A percentile compares a stretch with the other conserved stretches of the same genome.
phyloP scores from a whole-genome alignment of 1,139 yeast genomes.

The Taphrina populina region DNA sequence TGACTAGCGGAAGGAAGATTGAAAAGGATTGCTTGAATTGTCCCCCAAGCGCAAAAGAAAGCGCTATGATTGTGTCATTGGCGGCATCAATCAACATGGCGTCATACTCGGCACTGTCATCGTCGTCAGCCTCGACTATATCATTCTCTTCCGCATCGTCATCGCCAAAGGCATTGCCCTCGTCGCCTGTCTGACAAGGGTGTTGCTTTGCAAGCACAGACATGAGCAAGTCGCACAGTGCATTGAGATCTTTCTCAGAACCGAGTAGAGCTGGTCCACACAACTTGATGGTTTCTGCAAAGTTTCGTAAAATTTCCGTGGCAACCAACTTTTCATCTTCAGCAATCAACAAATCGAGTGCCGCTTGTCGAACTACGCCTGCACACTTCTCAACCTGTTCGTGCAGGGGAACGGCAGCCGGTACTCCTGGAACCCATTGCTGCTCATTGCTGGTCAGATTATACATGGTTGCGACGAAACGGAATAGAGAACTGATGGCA shows the following conservation, averaged over 20 bases:
- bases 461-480: constrained; percentile 70
- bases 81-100: constrained; percentile 81
- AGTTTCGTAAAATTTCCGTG: constrained; percentile 70
- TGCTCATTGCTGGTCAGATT: constrained; percentile 47
- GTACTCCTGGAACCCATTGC: constrained; percentile 71
- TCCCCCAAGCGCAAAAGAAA: constrained; percentile 70
- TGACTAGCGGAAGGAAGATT: constrained; percentile 67
- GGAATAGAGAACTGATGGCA: constrained; percentile 80
- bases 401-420: constrained; percentile 48
- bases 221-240: constrained; percentile 53
- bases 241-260: constrained; percentile 56
- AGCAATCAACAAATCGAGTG: constrained; percentile 63
- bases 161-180: constrained; percentile 54
- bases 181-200: constrained; percentile 67
- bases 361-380: constrained; percentile 62
- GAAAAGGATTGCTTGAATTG: constrained; percentile 65
- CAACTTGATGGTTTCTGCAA: constrained; percentile 66
- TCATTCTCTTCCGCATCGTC: constrained; percentile 51
- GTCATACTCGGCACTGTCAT: constrained; percentile 72
- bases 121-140: constrained; percentile 49
- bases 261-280: constrained; percentile 71
- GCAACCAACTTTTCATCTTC: constrained; percentile 72
- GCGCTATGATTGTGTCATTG: constrained; percentile 75
- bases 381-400: constrained; percentile 57
- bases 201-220: constrained; percentile 75